Conservation (phyloP, 768 basidiomycete species). For the Astraeus odoratus region DNA sequence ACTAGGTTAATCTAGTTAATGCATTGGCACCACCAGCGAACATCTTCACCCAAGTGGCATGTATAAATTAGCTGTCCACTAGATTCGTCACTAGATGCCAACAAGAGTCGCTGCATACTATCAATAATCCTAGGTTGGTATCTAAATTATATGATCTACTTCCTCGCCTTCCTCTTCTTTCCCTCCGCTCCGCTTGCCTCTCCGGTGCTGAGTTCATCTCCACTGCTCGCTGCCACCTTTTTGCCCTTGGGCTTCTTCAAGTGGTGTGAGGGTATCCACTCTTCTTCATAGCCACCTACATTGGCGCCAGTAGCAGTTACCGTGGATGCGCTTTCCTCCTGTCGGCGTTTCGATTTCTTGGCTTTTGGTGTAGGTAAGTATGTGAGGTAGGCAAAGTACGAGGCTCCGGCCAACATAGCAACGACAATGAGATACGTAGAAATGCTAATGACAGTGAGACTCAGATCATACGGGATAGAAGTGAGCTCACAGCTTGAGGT, state of each 20-base stretch:
- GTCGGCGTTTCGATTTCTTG: slow-evolving; percentile 38
- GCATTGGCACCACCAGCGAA: not conserved
- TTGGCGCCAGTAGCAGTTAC: slow-evolving; percentile 57
- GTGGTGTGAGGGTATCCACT: slow-evolving; percentile 92
- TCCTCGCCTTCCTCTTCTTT: slow-evolving; percentile 42
- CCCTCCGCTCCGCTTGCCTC: slow-evolving; percentile 60
- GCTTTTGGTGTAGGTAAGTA: slow-evolving; percentile 57
- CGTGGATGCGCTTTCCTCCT: slow-evolving; percentile 47
- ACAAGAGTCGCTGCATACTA: not conserved
- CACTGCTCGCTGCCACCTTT: slow-evolving; percentile 48
- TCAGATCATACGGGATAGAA: slow-evolving; percentile 2
- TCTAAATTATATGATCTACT: slow-evolving; percentile 34
- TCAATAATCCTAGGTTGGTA: too few relatives aligned
- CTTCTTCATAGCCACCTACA: slow-evolving; percentile 71
- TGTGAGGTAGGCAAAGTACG: slow-evolving; percentile 58
- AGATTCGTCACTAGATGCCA: not conserved
- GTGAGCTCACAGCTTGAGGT: slow-evolving; percentile 65
- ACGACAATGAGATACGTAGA: slow-evolving; percentile 67
- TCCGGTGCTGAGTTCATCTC: slow-evolving; percentile 59
- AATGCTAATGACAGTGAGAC: slow-evolving; percentile 29
- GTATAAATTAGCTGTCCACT: slow-evolving; percentile 9
- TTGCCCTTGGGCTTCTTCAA: slow-evolving; percentile 56
- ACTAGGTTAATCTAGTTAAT: not conserved
- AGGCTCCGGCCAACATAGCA: slow-evolving; percentile 53
- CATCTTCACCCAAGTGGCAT: not conserved